phyloP scores from a whole-genome alignment of 169 alveolate genomes.

The Plasmodium cynomolgi region DNA sequence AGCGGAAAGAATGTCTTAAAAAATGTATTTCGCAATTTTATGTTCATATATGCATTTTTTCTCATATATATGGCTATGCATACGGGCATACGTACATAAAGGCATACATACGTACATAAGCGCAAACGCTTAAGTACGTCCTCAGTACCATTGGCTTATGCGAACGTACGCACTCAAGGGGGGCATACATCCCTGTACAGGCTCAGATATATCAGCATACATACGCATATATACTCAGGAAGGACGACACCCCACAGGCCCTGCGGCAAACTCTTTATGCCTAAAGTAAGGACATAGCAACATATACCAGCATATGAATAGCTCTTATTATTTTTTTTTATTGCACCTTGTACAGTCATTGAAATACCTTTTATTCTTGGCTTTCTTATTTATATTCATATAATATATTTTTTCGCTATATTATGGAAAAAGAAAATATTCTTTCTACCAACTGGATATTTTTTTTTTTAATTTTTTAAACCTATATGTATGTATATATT shows the following conservation, averaged over 20 bases:
- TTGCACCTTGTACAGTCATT: slow-evolving; percentile 12
- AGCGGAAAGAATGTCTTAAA: background rate
- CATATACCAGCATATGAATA: background rate
- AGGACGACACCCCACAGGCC: background rate
- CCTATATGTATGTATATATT: background rate
- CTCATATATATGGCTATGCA: background rate
- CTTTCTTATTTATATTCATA: background rate
- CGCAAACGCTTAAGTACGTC: background rate
- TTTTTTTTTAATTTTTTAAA: background rate
- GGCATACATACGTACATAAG: background rate
- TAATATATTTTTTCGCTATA: background rate
- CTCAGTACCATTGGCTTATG: background rate
- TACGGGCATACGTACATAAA: background rate
- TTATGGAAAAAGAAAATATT: slow-evolving; percentile 1
- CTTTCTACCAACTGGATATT: slow-evolving; percentile 19
- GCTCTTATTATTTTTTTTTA: slow-evolving; percentile 6
- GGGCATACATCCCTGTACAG: background rate
- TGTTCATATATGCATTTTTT: background rate
- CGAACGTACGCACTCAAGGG: background rate
- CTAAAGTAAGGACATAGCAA: background rate
- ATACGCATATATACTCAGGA: background rate
- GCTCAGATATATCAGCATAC: background rate
- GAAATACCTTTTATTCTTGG: slow-evolving; percentile 9
- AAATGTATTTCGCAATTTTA: slow-evolving; percentile 2
- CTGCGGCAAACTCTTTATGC: background rate